phyloP scores from a whole-genome alignment of 2,329 filamentous ascomycete genomes.

The Helminthosporium solani region DNA sequence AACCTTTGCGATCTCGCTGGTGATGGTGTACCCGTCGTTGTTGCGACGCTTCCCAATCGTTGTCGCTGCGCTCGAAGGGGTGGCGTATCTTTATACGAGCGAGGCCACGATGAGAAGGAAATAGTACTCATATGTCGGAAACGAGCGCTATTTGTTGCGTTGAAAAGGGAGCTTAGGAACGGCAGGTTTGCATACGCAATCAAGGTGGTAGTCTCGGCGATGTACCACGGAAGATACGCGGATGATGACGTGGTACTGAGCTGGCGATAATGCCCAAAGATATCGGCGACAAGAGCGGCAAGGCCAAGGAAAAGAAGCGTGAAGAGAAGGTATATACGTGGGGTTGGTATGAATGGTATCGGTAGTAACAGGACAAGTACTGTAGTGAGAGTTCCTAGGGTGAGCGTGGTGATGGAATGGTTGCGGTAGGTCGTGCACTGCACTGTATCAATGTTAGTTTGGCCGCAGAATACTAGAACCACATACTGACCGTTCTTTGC shows the following conservation, averaged over 20 bases:
- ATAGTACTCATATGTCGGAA: constrained; percentile 14
- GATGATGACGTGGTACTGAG: constrained; percentile 7
- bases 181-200: constrained; percentile 32
- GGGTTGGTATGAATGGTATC: constrained; percentile 30
- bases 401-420: constrained; percentile 18
- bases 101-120: constrained; percentile 11
- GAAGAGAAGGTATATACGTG: constrained; percentile 22
- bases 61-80: constrained; percentile 1
- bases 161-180: constrained; percentile 27
- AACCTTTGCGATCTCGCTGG: not conserved
- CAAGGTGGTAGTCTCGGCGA: constrained; percentile 15
- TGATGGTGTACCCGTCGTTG: constrained; percentile 5
- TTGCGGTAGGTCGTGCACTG: constrained; percentile 24
- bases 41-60: constrained; percentile 8
- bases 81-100: constrained; percentile 7
- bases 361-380: constrained; percentile 23
- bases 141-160: constrained; percentile 12
- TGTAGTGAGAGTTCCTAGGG: constrained; percentile 17
- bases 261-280: constrained; percentile 18
- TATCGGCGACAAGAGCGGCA: constrained; percentile 14
- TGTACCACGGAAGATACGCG: constrained; percentile 19
- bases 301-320: constrained; percentile 21
- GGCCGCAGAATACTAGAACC: not conserved
- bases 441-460: constrained; percentile 4
- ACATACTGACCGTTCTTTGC: constrained; percentile 13